Evolutionary conservation across 768 basidiomycete species (phyloP).

Genomic region (Pisolithus albus): DNA sequence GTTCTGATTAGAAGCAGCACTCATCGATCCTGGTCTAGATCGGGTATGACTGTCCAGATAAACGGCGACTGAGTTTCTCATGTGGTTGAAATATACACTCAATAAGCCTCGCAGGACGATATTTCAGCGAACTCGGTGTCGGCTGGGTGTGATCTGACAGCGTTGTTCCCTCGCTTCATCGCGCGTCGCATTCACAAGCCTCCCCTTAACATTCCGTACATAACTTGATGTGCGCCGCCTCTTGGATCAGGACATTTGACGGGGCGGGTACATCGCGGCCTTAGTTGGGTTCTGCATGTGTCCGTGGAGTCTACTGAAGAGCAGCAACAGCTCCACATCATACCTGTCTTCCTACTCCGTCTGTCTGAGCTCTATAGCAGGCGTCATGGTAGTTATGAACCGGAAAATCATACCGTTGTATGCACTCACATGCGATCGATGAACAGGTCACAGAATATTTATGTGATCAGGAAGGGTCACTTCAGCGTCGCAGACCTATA

Average conservation of each 20-base stretch:
- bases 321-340: constrained; percentile 68
- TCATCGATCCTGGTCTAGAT: constrained; percentile 15
- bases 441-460: constrained; percentile 70
- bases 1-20: constrained; percentile 2
- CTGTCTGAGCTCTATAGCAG: constrained; percentile 74
- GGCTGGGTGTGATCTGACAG: constrained; percentile 78
- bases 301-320: constrained; percentile 71
- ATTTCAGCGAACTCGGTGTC: constrained; percentile 79
- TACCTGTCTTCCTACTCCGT: constrained; percentile 81
- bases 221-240: neutral
- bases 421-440: neutral
- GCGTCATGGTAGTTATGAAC: constrained; percentile 55
- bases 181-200: constrained; percentile 30
- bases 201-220: neutral
- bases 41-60: constrained; percentile 14
- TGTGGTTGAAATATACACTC: neutral
- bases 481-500: constrained; percentile 72
- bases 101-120: constrained; percentile 42
- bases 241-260: constrained; percentile 58
- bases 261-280: constrained; percentile 80
- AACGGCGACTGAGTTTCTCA: constrained; percentile 11
- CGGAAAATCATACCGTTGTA: too few species aligned
- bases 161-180: constrained; percentile 70
- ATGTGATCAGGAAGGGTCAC: constrained; percentile 61
- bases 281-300: constrained; percentile 69